Evolutionary conservation across 2,329 filamentous ascomycete species (phyloP).

Genomic region (Penicillium sp.): DNA sequence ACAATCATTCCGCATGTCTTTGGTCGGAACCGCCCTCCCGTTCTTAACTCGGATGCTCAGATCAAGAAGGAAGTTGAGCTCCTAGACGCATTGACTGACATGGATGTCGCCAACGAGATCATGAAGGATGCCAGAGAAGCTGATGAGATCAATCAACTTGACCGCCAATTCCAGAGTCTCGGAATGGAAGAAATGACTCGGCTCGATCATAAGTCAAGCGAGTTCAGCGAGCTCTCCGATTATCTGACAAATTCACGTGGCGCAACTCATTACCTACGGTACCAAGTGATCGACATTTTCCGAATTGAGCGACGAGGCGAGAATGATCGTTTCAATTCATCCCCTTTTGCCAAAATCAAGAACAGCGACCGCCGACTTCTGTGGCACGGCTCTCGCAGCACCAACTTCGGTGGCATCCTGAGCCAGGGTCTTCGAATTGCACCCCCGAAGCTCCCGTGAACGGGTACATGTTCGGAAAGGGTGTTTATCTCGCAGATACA

Average conservation of each 20-base stretch:
- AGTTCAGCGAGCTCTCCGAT: slow-evolving; percentile 60
- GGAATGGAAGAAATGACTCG: slow-evolving; percentile 71
- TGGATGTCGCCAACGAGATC: slow-evolving; percentile 75
- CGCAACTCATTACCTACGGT: slow-evolving; percentile 55
- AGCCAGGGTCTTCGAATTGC: slow-evolving; percentile 86
- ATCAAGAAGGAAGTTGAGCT: slow-evolving; percentile 75
- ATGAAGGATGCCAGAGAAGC: slow-evolving; percentile 61
- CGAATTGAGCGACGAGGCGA: slow-evolving; percentile 73
- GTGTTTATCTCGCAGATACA: slow-evolving; percentile 83
- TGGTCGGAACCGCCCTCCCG: slow-evolving; percentile 65
- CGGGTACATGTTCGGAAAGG: slow-evolving; percentile 88
- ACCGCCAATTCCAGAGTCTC: slow-evolving; percentile 66
- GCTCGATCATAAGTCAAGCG: slow-evolving; percentile 53
- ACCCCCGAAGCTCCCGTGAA: slow-evolving; percentile 68
- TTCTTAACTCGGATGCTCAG: slow-evolving; percentile 53
- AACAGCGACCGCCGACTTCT: slow-evolving; percentile 68
- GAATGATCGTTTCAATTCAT: slow-evolving; percentile 60
- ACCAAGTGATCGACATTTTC: slow-evolving; percentile 66
- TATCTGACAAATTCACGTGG: slow-evolving; percentile 67
- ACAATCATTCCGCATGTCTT: slow-evolving; percentile 77
- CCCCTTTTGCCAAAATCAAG: slow-evolving; percentile 47
- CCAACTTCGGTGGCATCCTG: slow-evolving; percentile 83
- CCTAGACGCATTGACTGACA: slow-evolving; percentile 74
- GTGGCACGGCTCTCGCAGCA: slow-evolving; percentile 80
- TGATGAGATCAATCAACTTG: slow-evolving; percentile 58